Conservation (phyloP, 2,329 filamentous ascomycete genomes). For the Aureobasidium sp. region DNA sequence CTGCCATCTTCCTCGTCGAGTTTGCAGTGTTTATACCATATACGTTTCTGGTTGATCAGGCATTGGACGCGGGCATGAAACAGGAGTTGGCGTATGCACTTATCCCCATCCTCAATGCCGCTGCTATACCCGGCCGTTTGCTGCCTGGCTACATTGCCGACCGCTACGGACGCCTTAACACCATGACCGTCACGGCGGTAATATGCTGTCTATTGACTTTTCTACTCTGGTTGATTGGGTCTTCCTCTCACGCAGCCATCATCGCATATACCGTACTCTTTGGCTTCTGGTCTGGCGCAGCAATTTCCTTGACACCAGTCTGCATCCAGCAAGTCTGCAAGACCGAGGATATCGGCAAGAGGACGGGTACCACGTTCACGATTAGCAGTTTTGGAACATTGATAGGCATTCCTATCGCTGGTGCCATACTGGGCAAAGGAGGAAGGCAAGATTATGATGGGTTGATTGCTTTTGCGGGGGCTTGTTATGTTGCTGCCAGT, state of each 20-base stretch:
- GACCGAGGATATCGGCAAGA: constrained; percentile 42
- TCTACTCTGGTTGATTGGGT: constrained; percentile 20
- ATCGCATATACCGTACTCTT: constrained; percentile 23
- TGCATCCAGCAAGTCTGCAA: constrained; percentile 26
- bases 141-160: constrained; percentile 29
- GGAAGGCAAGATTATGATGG: constrained; percentile 25
- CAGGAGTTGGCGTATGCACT: constrained; percentile 24
- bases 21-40: constrained; percentile 31
- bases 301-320: constrained; percentile 26
- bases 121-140: constrained; percentile 24
- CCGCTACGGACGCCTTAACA: constrained; percentile 27
- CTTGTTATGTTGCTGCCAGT: constrained; percentile 21
- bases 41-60: constrained; percentile 30
- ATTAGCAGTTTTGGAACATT: constrained; percentile 56
- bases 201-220: constrained; percentile 21
- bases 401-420: constrained; percentile 59
- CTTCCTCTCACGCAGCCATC: constrained; percentile 17
- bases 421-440: constrained; percentile 39
- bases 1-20: constrained; percentile 29
- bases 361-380: constrained; percentile 57
- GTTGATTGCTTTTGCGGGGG: constrained; percentile 22
- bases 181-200: constrained; percentile 21
- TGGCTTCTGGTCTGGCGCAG: constrained; percentile 24
- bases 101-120: constrained; percentile 26
- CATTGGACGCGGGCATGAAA: constrained; percentile 22